Conservation (phyloP, 345 rosid species). For the Eucalyptus cloeziana region DNA sequence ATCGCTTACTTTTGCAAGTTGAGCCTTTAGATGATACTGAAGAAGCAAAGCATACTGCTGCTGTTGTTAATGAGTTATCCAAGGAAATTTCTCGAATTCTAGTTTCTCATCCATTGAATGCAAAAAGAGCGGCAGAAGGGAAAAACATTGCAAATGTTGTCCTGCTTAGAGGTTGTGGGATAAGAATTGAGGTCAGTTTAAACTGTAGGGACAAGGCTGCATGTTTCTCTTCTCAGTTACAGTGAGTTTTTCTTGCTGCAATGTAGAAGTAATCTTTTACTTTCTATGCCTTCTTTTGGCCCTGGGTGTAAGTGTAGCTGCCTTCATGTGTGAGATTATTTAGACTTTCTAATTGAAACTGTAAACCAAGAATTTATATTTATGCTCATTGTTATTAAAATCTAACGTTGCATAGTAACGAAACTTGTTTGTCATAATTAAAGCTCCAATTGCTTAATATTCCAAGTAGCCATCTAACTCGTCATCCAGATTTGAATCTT, state of each 20-base stretch:
- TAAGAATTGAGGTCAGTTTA: slow-evolving; percentile 73
- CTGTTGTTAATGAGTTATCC: slow-evolving; percentile 78
- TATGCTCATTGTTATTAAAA: background rate
- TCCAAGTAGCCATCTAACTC: background rate
- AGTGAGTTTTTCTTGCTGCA: background rate
- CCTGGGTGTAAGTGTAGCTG: background rate
- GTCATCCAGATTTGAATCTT: background rate
- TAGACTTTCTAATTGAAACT: background rate
- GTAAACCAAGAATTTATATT: background rate
- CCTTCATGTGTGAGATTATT: background rate
- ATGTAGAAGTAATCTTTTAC: background rate
- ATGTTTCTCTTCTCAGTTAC: background rate
- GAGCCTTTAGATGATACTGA: slow-evolving; percentile 72
- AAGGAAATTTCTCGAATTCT: slow-evolving; percentile 67
- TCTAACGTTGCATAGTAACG: background rate
- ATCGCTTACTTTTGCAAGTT: slow-evolving; percentile 69
- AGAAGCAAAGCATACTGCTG: slow-evolving; percentile 81
- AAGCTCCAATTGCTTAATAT: background rate
- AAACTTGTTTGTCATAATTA: background rate
- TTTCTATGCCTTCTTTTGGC: background rate
- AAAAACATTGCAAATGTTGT: slow-evolving; percentile 82
- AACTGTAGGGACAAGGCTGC: background rate
- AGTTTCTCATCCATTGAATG: slow-evolving; percentile 63
- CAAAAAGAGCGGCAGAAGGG: slow-evolving; percentile 60
- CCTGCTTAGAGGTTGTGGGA: slow-evolving; percentile 91